Conservation (phyloP, 192 early-diverging fungal species). For the Linnemannia exigua region DNA sequence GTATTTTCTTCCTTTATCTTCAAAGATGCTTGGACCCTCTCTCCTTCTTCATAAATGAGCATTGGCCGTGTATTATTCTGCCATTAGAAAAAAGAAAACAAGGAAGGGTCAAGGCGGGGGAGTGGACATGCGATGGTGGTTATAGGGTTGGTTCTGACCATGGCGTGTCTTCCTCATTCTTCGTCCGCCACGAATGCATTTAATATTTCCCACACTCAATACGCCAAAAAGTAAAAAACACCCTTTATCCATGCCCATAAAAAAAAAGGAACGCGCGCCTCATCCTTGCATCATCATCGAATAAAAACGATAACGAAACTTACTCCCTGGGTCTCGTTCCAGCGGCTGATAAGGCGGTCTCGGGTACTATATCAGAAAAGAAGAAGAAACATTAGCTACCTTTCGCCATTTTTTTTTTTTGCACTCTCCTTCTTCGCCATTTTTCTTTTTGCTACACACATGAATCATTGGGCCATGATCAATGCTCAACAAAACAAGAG, state of each 20-base stretch:
- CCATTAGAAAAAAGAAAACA: not conserved
- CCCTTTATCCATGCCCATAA: not conserved
- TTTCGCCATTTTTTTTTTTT: not conserved
- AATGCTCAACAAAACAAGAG: not conserved
- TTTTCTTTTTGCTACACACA: not conserved
- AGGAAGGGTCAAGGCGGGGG: not conserved
- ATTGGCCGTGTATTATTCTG: not conserved
- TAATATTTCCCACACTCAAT: not conserved
- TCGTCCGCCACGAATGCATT: not conserved
- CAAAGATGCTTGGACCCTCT: not conserved
- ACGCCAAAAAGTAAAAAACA: not conserved
- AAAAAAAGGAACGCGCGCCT: not conserved
- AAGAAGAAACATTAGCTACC: not conserved
- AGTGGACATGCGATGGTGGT: not conserved
- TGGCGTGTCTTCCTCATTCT: not conserved
- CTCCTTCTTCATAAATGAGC: not conserved
- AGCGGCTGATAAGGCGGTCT: slow-evolving; percentile 92
- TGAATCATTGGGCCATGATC: not conserved
- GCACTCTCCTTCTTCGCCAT: not conserved
- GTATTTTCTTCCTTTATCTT: too few species aligned
- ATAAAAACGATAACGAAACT: slow-evolving; percentile 14
- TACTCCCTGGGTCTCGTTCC: slow-evolving; percentile 95
- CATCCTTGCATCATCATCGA: not conserved
- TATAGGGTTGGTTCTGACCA: not conserved
- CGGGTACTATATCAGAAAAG: slow-evolving; percentile 71